phyloP scores from a whole-genome alignment of 2,329 filamentous ascomycete genomes.

The Alternaria tenuissima region DNA sequence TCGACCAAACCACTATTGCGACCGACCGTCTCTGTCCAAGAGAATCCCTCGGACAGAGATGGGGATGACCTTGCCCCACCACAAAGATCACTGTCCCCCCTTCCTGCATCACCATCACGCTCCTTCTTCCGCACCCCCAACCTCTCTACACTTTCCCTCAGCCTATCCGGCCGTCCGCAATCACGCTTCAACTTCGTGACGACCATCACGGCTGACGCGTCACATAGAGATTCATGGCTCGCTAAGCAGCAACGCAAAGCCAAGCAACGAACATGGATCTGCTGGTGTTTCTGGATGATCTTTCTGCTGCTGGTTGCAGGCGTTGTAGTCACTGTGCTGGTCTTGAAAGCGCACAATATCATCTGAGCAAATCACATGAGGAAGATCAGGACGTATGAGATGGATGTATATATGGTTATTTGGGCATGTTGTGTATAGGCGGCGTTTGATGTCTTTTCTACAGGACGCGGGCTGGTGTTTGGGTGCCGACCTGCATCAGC shows the following conservation, averaged over 20 bases:
- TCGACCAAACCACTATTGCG: conserved; percentile 17
- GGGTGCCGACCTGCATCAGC: neutral
- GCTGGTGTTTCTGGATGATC: conserved; percentile 58
- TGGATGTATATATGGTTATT: neutral
- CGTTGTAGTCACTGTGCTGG: conserved; percentile 57
- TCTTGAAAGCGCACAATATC: conserved; percentile 47
- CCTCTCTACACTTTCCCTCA: conserved; percentile 33
- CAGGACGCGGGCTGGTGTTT: neutral
- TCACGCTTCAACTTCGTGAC: conserved; percentile 46
- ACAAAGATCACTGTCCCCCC: neutral
- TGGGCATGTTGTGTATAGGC: neutral
- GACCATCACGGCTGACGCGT: conserved; percentile 38
- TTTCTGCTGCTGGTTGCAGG: conserved; percentile 56
- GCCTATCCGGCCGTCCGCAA: conserved; percentile 35
- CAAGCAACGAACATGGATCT: conserved; percentile 57
- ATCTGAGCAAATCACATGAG: conserved; percentile 23
- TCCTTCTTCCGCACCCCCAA: conserved; percentile 24
- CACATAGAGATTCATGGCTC: conserved; percentile 63
- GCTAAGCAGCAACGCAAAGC: conserved; percentile 59
- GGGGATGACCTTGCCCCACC: neutral
- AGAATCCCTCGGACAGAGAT: neutral
- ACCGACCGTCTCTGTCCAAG: conserved; percentile 1
- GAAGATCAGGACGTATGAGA: neutral
- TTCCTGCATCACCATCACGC: neutral
- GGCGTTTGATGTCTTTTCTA: neutral